Percentiles rank a stretch among this genome's conserved stretches.
Conservation (phyloP, 2,329 filamentous ascomycete species). For the Paracoccidioides lutzii region DNA sequence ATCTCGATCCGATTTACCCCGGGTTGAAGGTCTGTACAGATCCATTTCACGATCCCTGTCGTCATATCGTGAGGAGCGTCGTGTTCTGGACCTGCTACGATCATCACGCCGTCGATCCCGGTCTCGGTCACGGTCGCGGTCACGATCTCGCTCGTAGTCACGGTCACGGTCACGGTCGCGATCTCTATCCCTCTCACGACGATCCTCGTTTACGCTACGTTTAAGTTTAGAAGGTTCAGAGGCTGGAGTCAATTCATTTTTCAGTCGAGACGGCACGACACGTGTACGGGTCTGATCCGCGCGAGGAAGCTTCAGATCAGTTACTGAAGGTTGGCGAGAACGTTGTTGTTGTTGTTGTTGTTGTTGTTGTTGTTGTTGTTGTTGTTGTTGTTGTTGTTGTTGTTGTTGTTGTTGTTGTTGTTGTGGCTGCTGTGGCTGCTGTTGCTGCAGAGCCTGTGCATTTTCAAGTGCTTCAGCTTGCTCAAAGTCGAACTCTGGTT, state of each 20-base stretch:
- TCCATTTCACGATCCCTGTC: slow-evolving; percentile 11
- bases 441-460: slow-evolving; percentile 19
- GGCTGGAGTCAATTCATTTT: not conserved
- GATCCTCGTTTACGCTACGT: not conserved
- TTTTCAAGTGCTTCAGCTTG: slow-evolving; percentile 32
- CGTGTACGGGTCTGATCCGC: slow-evolving; percentile 2
- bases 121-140: slow-evolving; percentile 15
- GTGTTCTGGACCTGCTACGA: slow-evolving; percentile 15
- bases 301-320: slow-evolving; percentile 1
- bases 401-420: not conserved
- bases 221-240: not conserved
- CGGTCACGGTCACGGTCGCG: slow-evolving; percentile 15
- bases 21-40: slow-evolving; percentile 10
- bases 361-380: slow-evolving; percentile 8
- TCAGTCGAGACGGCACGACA: not conserved
- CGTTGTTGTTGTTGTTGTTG: not conserved
- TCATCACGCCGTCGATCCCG: slow-evolving; percentile 17
- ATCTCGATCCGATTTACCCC: slow-evolving; percentile 15
- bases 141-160: slow-evolving; percentile 14
- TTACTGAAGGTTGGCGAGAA: not conserved
- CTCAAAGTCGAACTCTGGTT: slow-evolving; percentile 40
- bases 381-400: not conserved
- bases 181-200: slow-evolving; percentile 14
- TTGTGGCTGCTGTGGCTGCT: slow-evolving; percentile 4
- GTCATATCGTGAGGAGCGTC: slow-evolving; percentile 14